Evolutionary conservation across 768 basidiomycete genomes (phyloP), one percentile per base, ranked within the genome.

Genomic region (Xerocomellus chrysenteron): DNA sequence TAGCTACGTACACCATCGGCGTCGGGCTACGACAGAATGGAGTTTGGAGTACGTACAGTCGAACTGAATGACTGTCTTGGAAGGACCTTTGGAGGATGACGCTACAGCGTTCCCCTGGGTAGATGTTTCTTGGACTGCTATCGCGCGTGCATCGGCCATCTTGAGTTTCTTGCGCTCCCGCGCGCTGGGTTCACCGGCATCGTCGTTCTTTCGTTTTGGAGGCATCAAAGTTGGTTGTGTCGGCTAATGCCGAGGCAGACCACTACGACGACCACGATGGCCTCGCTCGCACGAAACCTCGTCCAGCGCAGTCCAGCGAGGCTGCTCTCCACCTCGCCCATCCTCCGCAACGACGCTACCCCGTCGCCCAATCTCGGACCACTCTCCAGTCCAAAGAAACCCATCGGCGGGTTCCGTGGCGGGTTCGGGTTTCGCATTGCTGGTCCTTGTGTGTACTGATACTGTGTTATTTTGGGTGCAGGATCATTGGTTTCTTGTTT

Each of bases 401-500:
- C 91, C 6, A 76, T 93, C 62, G 91, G 91, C 45, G 85, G 83
- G 51, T 81, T 87, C 66, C 81, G 83, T 60, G 83, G 85, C 70
- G 85, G 85, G 85, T 84, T 56, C 65, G 76, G 32, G 60, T 45
- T 42, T 40, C 56, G 19, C 36, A 49, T 50, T 17, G 61, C 39
- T 55, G 40, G 45, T 57, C 35, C 41, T n/a, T 32, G 37, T 37
- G 32, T 37, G 33, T 53, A 28, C 51, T 60, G 8, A 62, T 26
- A 1, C 42, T 5, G 8, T 41, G 17, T 62, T 21, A 21, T 21
- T 21, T 21, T 21, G 21, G 21, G 21, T 21, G 21, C 21, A 93
- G 91, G 47, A 83, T 93, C 52, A 80, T 93, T 41, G 92, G 92
- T 0, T 93, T 94, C 68, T 71, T 97, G 36, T 84, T 94, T 62